A percentile compares a stretch with the other conserved stretches of the same genome.
phyloP scores from a whole-genome alignment of 495 filamentous ascomycete genomes.

The Bryoglossum gracile region DNA sequence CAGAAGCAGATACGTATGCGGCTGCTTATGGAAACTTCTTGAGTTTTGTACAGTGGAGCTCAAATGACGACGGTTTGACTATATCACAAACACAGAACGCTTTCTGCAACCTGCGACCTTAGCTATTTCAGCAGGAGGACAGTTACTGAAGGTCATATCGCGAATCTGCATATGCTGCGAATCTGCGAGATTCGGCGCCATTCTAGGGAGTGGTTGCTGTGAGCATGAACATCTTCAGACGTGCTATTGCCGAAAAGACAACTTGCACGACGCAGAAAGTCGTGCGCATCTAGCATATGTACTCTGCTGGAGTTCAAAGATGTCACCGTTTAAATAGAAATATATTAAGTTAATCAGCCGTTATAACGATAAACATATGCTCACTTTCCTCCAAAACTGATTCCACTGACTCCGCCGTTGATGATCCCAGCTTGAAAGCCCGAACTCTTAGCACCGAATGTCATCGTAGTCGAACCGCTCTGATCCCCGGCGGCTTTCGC shows the following conservation, averaged over 20 bases:
- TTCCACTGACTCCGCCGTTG: slow-evolving; percentile 17
- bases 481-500: slow-evolving; percentile 14
- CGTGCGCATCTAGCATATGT: slow-evolving; percentile 1
- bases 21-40: slow-evolving; percentile 9
- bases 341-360: slow-evolving; percentile 4
- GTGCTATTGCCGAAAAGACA: neutral
- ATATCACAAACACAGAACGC: slow-evolving; percentile 14
- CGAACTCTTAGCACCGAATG: slow-evolving; percentile 15
- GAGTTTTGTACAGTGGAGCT: slow-evolving; percentile 6
- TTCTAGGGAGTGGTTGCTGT: slow-evolving; percentile 7
- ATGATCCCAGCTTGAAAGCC: slow-evolving; percentile 18
- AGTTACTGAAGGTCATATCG: slow-evolving; percentile 15
- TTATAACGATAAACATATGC: slow-evolving; percentile 7
- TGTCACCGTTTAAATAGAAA: slow-evolving; percentile 2
- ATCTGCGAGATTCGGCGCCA: slow-evolving; percentile 20
- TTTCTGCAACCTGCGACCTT: slow-evolving; percentile 10
- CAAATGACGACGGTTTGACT: slow-evolving; percentile 16
- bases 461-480: slow-evolving; percentile 12
- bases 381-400: slow-evolving; percentile 19
- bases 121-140: slow-evolving; percentile 19
- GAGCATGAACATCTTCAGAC: neutral
- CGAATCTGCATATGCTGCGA: slow-evolving; percentile 18
- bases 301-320: slow-evolving; percentile 1
- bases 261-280: neutral
- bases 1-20: slow-evolving; percentile 8